Conservation (phyloP, 441 rosid species). For the Pelargonium cotyledonis region DNA sequence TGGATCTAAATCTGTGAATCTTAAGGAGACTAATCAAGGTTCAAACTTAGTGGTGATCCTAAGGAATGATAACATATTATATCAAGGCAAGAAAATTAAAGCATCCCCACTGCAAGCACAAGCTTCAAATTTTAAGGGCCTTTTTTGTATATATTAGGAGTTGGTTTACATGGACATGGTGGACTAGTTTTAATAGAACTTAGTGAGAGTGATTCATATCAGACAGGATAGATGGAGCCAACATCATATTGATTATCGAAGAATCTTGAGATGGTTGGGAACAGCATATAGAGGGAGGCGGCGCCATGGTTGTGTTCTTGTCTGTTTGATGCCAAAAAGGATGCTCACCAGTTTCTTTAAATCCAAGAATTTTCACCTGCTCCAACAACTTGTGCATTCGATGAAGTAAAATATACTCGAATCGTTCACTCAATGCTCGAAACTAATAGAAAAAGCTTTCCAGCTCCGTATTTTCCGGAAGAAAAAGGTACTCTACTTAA, state of each 20-base stretch:
- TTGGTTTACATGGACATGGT: not conserved
- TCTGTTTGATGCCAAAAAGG: not conserved
- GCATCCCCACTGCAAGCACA: too few species aligned
- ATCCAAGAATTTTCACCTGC: not conserved
- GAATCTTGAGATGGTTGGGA: too few species aligned
- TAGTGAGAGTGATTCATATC: not conserved
- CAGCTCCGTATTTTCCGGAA: not conserved
- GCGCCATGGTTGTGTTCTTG: not conserved
- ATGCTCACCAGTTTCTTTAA: not conserved
- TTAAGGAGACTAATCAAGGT: not conserved
- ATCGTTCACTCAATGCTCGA: not conserved
- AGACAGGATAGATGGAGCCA: slow-evolving; percentile 5
- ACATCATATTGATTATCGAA: not conserved
- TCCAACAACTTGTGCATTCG: slow-evolving; percentile 2
- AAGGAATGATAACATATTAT: not conserved
- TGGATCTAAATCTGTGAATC: not conserved
- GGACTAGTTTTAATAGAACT: not conserved
- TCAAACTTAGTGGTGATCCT: not conserved
- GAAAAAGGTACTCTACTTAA: not conserved
- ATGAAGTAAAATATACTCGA: not conserved
- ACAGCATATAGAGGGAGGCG: too few species aligned
- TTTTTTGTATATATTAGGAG: not conserved
- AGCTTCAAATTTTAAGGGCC: not conserved
- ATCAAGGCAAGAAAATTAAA: not conserved
- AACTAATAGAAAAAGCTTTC: not conserved